Evolutionary conservation across 129 eudicot species (phyloP).

Genomic region (Artemisia tridentata): DNA sequence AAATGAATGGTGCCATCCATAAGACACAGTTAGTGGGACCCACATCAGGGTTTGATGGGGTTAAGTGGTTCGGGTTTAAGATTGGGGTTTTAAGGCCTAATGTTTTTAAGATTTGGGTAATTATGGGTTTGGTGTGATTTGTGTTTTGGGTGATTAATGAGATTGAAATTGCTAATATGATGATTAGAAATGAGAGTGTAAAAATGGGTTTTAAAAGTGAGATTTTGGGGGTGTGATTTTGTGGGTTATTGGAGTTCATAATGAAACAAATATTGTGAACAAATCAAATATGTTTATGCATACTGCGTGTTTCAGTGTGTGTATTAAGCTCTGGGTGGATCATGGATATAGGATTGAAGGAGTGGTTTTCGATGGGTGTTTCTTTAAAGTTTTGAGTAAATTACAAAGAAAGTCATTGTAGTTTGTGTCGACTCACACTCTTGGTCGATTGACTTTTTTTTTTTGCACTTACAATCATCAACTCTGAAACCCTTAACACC

Average conservation of each 20-base stretch:
- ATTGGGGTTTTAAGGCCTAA: conserved; percentile 27
- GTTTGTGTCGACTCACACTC: too few species aligned
- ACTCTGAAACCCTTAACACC: too few species aligned
- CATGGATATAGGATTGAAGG: too few species aligned
- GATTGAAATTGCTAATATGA: conserved; percentile 53
- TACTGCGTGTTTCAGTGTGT: conserved; percentile 10
- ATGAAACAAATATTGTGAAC: conserved; percentile 7
- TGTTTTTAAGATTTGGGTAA: conserved; percentile 14
- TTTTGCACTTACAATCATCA: too few species aligned
- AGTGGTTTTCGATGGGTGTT: too few species aligned
- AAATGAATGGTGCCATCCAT: conserved; percentile 88
- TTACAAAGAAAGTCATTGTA: too few species aligned
- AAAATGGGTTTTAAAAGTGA: conserved; percentile 36
- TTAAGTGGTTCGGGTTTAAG: conserved; percentile 21
- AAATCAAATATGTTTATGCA: conserved; percentile 13
- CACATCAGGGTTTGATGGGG: conserved; percentile 7
- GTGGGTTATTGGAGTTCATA: conserved; percentile 38
- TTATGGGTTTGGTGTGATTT: conserved; percentile 13
- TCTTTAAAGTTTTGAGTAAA: too few species aligned
- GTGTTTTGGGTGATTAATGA: conserved; percentile 36
- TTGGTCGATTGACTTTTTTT: too few species aligned
- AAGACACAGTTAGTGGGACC: conserved; percentile 48
- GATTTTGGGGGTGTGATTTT: conserved; percentile 20
- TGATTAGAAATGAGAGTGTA: conserved; percentile 36
- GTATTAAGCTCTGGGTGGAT: neutral